A percentile compares a stretch with the other conserved stretches of the same genome.
These are phyloP conservation scores for Claviceps maximensis DNA, from an alignment of 2,329 filamentous ascomycete genomes.

Conservation along the genomic window DNA sequence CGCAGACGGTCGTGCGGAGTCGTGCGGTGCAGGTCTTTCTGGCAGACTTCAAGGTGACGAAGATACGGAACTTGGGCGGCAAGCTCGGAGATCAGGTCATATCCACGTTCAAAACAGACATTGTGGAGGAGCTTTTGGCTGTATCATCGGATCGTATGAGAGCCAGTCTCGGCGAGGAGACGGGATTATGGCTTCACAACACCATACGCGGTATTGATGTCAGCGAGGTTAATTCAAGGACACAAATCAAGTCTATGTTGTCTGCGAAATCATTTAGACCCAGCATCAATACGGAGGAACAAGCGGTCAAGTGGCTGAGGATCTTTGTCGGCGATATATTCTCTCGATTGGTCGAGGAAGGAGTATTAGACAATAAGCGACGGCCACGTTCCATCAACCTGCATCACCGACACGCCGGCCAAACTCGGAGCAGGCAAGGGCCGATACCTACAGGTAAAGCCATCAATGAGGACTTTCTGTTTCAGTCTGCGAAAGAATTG, in stretches of 20 bases:
- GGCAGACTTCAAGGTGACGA: slow-evolving; percentile 78
- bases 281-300: slow-evolving; percentile 62
- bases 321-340: slow-evolving; percentile 92
- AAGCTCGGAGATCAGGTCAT: slow-evolving; percentile 84
- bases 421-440: slow-evolving; percentile 60
- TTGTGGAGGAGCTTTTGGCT: slow-evolving; percentile 59
- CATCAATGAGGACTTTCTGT: slow-evolving; percentile 59
- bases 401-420: slow-evolving; percentile 62
- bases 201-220: slow-evolving; percentile 74
- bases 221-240: slow-evolving; percentile 80
- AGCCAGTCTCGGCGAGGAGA: slow-evolving; percentile 68
- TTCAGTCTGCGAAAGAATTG: slow-evolving; percentile 62
- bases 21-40: slow-evolving; percentile 71
- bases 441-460: slow-evolving; percentile 65
- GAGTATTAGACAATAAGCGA: slow-evolving; percentile 73
- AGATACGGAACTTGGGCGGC: slow-evolving; percentile 87
- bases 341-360: slow-evolving; percentile 79
- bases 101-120: slow-evolving; percentile 68
- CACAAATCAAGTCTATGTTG: slow-evolving; percentile 93
- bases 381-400: slow-evolving; percentile 76
- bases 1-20: slow-evolving; percentile 86
- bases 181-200: slow-evolving; percentile 72
- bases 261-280: slow-evolving; percentile 93
- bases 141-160: slow-evolving; percentile 66
- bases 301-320: slow-evolving; percentile 71